Evolutionary conservation across 1,139 yeast species (phyloP), one percentile per base, ranked within the genome.

Genomic region (Blastobotrys raffinosifermentans): DNA sequence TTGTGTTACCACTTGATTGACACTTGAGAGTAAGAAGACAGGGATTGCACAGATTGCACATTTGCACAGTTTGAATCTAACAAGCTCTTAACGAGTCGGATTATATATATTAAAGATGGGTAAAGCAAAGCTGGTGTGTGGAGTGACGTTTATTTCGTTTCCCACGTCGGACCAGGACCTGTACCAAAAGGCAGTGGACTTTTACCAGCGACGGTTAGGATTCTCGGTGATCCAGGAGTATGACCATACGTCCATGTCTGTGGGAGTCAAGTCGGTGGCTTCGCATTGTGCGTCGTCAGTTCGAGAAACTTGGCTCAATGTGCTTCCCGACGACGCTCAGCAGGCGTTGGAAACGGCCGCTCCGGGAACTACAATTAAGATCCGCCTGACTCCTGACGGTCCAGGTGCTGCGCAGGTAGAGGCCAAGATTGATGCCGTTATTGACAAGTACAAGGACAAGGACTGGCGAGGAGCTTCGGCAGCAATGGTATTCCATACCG

Each of bases 131-230:
- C 32, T 40, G 16, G 35, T 48, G 18, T 35, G 58, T 32, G 66
- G 62, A 31, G 47, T 60, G 26, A 59, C 69, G 18, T 74, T 73
- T 49, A 65, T 74, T 35, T 78, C 86, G 27, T 60, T 81, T 39
- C 77, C 78, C 20, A 78, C 87, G 13, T 60, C 65, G 36, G 73
- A 71, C 50, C 61, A 66, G 5, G 59, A 54, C 17, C 58, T 63
- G 44, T 81, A 70, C 57, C 56, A 55, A 4, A 54, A 64, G 26
- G 57, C 81, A 21, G 61, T 72, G 35, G 53, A 62, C 15, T 82
- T 79, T 61, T 82, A 82, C 58, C 54, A 58, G 43, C 48, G 55
- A 15, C 13, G 5, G 22, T 66, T 82, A 34, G 89, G 89, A 19
- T 80, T 82, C 55, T 43, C 68, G 63, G 52, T 67, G 64, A 53